Percentiles rank a stretch among this genome's conserved stretches.
Evolutionary conservation across 1,139 yeast species (phyloP).

Genomic region (Kodamaea anthophila): DNA sequence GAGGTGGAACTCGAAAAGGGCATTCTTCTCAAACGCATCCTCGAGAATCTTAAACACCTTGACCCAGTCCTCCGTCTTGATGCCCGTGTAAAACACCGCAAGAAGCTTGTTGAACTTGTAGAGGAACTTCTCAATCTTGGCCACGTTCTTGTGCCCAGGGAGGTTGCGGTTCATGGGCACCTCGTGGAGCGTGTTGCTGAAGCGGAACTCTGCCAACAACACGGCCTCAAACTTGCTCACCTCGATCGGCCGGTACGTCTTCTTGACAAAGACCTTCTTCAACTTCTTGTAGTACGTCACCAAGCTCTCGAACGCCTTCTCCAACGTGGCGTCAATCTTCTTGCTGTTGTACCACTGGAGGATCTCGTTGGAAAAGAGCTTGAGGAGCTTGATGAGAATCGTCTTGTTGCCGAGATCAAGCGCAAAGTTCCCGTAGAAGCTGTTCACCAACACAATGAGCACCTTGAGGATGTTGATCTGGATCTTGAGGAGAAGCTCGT

Average conservation of each 20-base stretch:
- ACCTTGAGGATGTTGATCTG: conserved; percentile 82
- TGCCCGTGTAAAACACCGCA: conserved; percentile 52
- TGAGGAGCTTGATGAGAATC: conserved; percentile 60
- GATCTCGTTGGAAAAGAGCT: conserved; percentile 62
- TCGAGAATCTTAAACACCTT: conserved; percentile 70
- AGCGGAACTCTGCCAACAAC: conserved; percentile 33
- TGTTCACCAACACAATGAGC: conserved; percentile 61
- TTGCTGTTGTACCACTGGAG: conserved; percentile 64
- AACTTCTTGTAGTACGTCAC: conserved; percentile 59
- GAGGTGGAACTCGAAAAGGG: conserved; percentile 54
- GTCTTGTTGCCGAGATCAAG: conserved; percentile 60
- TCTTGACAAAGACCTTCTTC: conserved; percentile 69
- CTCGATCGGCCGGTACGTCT: conserved; percentile 67
- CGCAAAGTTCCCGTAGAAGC: conserved; percentile 71
- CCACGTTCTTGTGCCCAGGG: conserved; percentile 41
- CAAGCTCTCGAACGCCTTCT: conserved; percentile 42
- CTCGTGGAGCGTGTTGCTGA: conserved; percentile 37
- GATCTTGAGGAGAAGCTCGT: conserved; percentile 59
- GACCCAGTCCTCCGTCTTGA: conserved; percentile 75
- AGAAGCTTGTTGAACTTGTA: conserved; percentile 61
- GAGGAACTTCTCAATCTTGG: conserved; percentile 51
- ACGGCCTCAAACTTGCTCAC: conserved; percentile 35
- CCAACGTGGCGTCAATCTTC: conserved; percentile 36
- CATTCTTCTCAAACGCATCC: conserved; percentile 46
- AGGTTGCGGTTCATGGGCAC: conserved; percentile 45